Percentiles rank a stretch among this genome's conserved stretches.
These are phyloP conservation scores for Bimuria novae-zelandiae DNA, from an alignment of 2,329 filamentous ascomycete species.

Conservation along the genomic window DNA sequence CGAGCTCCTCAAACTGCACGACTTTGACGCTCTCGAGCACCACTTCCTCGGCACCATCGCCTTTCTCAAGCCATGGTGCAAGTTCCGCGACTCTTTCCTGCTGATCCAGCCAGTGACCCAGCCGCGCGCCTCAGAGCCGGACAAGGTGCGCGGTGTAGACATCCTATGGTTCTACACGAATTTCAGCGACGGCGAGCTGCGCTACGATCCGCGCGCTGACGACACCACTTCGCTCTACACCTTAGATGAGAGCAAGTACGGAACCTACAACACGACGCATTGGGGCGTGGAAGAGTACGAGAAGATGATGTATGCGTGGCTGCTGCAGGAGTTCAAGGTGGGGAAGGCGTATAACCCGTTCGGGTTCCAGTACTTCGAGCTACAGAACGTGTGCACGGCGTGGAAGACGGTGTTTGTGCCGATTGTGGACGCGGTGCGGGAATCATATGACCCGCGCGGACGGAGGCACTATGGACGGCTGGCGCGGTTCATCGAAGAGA, in stretches of 20 bases:
- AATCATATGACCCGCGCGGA: conserved; percentile 33
- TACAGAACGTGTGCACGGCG: conserved; percentile 30
- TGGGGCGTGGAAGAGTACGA: conserved; percentile 37
- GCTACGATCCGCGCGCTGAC: conserved; percentile 33
- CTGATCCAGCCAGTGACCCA: conserved; percentile 21
- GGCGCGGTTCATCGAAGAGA: conserved; percentile 36
- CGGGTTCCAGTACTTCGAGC: conserved; percentile 35
- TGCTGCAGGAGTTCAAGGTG: conserved; percentile 39
- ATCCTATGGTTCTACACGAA: conserved; percentile 41
- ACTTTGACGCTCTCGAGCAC: conserved; percentile 30
- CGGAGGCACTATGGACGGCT: conserved; percentile 37
- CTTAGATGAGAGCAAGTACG: conserved; percentile 15
- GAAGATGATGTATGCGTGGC: conserved; percentile 39
- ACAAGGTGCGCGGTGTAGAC: conserved; percentile 24
- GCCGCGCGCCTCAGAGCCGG: conserved; percentile 13
- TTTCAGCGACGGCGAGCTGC: conserved; percentile 31
- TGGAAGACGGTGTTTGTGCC: conserved; percentile 39
- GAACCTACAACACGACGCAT: conserved; percentile 30
- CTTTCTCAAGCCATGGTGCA: conserved; percentile 38
- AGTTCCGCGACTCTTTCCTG: conserved; percentile 36
- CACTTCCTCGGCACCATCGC: conserved; percentile 32
- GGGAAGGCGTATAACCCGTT: conserved; percentile 35
- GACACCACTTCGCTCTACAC: conserved; percentile 16
- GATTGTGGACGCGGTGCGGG: conserved; percentile 35
- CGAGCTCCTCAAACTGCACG: conserved; percentile 25